Conservation (phyloP, 495 filamentous ascomycete species). For the Monascus purpureus region DNA sequence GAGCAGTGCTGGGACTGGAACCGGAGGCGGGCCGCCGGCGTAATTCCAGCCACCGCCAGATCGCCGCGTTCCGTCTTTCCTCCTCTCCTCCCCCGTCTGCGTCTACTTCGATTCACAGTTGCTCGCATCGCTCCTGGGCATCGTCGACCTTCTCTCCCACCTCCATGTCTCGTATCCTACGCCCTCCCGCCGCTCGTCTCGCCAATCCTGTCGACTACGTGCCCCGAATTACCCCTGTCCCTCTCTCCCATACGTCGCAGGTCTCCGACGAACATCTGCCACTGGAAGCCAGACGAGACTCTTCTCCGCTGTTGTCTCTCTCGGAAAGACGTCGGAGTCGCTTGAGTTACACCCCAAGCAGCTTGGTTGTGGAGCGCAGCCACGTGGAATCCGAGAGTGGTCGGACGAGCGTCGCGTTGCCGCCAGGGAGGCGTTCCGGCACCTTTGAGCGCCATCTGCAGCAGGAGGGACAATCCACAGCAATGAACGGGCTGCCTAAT, state of each 20-base stretch:
- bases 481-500: not conserved
- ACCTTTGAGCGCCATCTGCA: constrained; percentile 18
- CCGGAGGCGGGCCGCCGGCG: too few relatives aligned
- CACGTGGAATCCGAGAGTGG: constrained; percentile 39
- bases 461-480: constrained; percentile 1
- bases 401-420: constrained; percentile 54
- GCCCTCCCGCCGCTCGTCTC: constrained; percentile 27
- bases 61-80: too few relatives aligned
- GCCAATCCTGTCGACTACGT: constrained; percentile 37
- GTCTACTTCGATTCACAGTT: too few relatives aligned
- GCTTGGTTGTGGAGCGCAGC: constrained; percentile 52
- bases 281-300: constrained; percentile 31
- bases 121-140: too few relatives aligned
- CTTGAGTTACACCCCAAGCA: constrained; percentile 38
- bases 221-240: constrained; percentile 29
- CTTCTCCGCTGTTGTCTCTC: constrained; percentile 55
- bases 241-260: constrained; percentile 14
- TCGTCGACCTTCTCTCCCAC: constrained; percentile 3
- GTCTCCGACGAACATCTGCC: constrained; percentile 27
- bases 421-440: constrained; percentile 35
- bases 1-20: too few relatives aligned
- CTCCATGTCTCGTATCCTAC: constrained; percentile 7
- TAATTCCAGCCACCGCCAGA: too few relatives aligned
- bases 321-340: constrained; percentile 51
- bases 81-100: too few relatives aligned